Evolutionary conservation across 768 basidiomycete genomes (phyloP), one percentile per base, ranked within the genome.

Genomic region (Boletus tomentosulus): DNA sequence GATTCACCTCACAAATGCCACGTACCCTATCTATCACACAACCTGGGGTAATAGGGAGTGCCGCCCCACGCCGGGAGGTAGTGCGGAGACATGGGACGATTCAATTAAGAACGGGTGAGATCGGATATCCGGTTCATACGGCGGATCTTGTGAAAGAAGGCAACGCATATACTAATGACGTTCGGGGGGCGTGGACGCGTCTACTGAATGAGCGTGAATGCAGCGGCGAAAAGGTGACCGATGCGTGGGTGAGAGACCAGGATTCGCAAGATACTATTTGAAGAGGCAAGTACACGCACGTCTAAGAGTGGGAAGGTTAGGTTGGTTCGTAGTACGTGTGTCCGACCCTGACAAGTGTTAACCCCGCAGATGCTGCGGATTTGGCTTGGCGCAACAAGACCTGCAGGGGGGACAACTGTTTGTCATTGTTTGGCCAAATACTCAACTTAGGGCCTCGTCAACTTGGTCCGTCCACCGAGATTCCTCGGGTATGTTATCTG

Each of bases 41-140:
- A 66, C 66, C 61, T 58, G 66, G 66, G 65, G 65, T 66, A 66
- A 66, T 66, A 62, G 60, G 9, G 56, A 60, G 60, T 58, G 54
- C 55, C 44, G n/a, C 50, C 53, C 58, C 62, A 66, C 49, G 19
- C 19, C 19, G 57, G 55, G 56, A 61, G 39, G 50, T 46, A 55
- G 58, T 58, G 59, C 62, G 63, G 65, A 64, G 59, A 19, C 19
- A 1, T 19, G 19, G 19, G 19, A 43, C 22, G 35, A 45, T 43
- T 48, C 39, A 34, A 57, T 57, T 46, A 50, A 52, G 35, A 37
- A 39, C 24, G 57, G 58, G 55, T 46, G 35, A 54, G 53, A 65
- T 62, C 60, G 51, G 52, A 48, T 22, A 19, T 38, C 46, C 34
- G 44, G 46, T 37, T 50, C 44, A 54, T 50, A 35, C 55, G 38